phyloP scores from a whole-genome alignment of 768 basidiomycete genomes.

The Mycena sanguinolenta region DNA sequence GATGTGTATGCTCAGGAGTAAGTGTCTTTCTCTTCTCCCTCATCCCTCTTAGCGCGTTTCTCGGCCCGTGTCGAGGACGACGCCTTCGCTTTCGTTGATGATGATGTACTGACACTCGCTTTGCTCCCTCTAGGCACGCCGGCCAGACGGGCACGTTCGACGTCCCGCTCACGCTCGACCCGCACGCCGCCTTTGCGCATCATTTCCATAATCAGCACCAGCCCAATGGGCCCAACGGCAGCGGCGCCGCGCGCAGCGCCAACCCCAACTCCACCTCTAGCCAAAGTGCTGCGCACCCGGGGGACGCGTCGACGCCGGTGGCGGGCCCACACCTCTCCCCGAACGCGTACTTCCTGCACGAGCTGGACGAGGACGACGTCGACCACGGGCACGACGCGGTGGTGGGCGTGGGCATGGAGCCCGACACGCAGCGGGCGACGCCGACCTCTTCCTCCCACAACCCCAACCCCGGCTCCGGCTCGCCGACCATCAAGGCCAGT shows the following conservation, averaged over 20 bases:
- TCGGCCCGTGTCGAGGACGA: background rate
- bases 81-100: background rate
- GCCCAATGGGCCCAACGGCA: background rate
- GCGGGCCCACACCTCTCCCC: conserved; percentile 16
- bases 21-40: background rate
- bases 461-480: no score
- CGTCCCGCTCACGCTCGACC: conserved; percentile 33
- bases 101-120: background rate
- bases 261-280: background rate
- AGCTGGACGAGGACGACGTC: conserved; percentile 13
- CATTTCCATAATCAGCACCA: background rate
- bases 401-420: no score
- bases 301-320: no score
- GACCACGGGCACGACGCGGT: no score
- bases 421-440: no score
- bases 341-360: conserved; percentile 30
- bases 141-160: background rate
- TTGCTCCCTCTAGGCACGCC: background rate
- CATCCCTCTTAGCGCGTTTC: no score
- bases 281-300: no score
- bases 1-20: background rate
- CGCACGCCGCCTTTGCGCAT: conserved; percentile 25
- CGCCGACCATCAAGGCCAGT: no score
- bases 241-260: background rate
- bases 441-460: no score